Percentiles rank a stretch among this genome's conserved stretches.
phyloP scores from a whole-genome alignment of 306 rosid genomes.

The Vigna angularis region DNA sequence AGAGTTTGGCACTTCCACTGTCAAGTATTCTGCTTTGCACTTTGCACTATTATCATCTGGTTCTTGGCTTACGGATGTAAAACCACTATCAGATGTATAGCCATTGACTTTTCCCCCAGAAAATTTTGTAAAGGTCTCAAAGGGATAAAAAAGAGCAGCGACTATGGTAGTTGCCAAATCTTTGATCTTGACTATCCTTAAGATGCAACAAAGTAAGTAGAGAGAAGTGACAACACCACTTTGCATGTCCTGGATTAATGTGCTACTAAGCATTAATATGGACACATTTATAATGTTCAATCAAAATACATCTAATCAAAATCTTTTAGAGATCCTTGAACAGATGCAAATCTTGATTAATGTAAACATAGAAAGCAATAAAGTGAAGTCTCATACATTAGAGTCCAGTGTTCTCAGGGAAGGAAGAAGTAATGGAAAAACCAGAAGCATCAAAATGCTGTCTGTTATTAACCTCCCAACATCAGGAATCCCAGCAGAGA shows the following conservation, averaged over 20 bases:
- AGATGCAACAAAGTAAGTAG: constrained; percentile 88
- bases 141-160: constrained; percentile 79
- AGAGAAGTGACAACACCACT: constrained; percentile 81
- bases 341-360: constrained; percentile 30
- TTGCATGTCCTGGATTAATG: constrained; percentile 70
- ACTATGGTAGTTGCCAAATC: constrained; percentile 88
- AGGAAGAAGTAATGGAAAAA: constrained; percentile 90
- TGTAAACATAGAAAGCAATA: constrained; percentile 37
- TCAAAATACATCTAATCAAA: constrained; percentile 26
- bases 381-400: constrained; percentile 61
- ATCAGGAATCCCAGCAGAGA: constrained; percentile 96
- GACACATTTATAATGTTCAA: constrained; percentile 35
- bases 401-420: constrained; percentile 61
- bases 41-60: constrained; percentile 46
- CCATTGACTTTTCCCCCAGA: constrained; percentile 64
- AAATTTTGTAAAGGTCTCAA: constrained; percentile 57
- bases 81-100: constrained; percentile 48
- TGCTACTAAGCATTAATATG: constrained; percentile 57
- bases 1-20: constrained; percentile 44
- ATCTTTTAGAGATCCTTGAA: constrained; percentile 24
- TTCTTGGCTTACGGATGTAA: constrained; percentile 53
- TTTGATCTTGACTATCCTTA: constrained; percentile 90
- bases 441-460: constrained; percentile 75
- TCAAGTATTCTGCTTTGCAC: constrained; percentile 42
- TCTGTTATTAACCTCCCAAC: constrained; percentile 88